These are phyloP conservation scores for Brasilioporus rufonigricans DNA, from an alignment of 768 basidiomycete species.

Conservation along the genomic window DNA sequence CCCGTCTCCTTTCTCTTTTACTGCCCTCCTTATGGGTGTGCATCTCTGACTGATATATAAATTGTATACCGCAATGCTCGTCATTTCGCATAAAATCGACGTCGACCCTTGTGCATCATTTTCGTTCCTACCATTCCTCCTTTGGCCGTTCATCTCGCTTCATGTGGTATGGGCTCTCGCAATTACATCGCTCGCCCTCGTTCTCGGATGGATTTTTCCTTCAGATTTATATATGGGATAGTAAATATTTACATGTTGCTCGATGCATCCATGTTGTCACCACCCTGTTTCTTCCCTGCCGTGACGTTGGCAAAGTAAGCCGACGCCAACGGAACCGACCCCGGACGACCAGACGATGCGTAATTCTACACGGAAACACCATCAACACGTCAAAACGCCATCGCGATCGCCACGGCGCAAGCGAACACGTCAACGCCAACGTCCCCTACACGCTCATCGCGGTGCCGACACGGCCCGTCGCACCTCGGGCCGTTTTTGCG, in stretches of 20 bases:
- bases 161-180: background rate
- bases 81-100: constrained; percentile 14
- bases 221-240: constrained; percentile 20
- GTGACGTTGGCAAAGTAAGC: background rate
- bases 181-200: background rate
- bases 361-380: no score
- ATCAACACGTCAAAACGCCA: no score
- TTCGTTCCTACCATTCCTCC: no score
- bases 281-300: background rate
- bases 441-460: background rate
- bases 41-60: constrained; percentile 20
- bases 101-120: background rate
- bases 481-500: constrained; percentile 60
- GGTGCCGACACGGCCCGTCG: constrained; percentile 43
- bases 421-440: constrained; percentile 10
- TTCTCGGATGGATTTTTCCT: constrained; percentile 7
- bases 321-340: no score
- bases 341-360: no score
- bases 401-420: background rate
- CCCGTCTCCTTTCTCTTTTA: background rate
- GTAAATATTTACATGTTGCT: constrained; percentile 27
- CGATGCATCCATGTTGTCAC: constrained; percentile 20
- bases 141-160: background rate
- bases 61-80: constrained; percentile 32
- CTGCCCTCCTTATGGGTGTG: constrained; percentile 18